Evolutionary conservation across 2,329 filamentous ascomycete species (phyloP).

Genomic region (Corynespora cassiicola): DNA sequence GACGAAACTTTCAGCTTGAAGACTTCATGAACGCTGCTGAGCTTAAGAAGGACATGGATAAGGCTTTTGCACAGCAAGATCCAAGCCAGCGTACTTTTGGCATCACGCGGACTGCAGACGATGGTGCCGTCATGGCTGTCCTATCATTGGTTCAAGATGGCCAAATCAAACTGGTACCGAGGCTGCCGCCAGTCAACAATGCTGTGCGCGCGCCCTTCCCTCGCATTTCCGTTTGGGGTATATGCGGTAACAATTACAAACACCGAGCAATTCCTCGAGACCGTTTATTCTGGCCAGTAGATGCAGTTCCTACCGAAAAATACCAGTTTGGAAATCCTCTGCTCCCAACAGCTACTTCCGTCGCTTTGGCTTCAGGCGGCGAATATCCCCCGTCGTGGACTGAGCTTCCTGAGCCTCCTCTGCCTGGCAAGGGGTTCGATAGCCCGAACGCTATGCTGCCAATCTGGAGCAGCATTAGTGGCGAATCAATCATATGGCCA

Average conservation of each 20-base stretch:
- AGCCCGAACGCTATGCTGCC: conserved; percentile 61
- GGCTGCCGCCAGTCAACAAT: conserved; percentile 63
- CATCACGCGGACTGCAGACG: conserved; percentile 64
- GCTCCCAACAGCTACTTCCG: conserved; percentile 49
- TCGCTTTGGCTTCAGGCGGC: conserved; percentile 14
- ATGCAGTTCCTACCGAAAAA: conserved; percentile 62
- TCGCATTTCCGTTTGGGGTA: conserved; percentile 66
- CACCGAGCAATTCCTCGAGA: conserved; percentile 71
- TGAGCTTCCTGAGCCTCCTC: conserved; percentile 31
- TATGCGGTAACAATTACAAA: conserved; percentile 74
- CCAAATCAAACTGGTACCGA: conserved; percentile 60
- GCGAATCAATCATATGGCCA: conserved; percentile 58
- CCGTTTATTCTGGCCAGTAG: conserved; percentile 69
- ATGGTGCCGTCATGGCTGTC: conserved; percentile 71
- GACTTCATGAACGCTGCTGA: conserved; percentile 59
- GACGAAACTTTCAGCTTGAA: conserved; percentile 56
- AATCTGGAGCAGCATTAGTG: conserved; percentile 76
- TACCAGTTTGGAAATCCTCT: conserved; percentile 66
- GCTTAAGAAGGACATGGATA: conserved; percentile 68
- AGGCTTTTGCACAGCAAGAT: conserved; percentile 50
- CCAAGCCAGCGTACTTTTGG: conserved; percentile 39
- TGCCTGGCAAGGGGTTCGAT: conserved; percentile 30
- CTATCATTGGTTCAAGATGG: conserved; percentile 69
- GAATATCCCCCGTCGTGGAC: conserved; percentile 21
- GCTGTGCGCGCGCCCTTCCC: conserved; percentile 48